Base-by-base conservation (phyloP, 108 stramenopile genomes). In the Nitzschia palea region DNA sequence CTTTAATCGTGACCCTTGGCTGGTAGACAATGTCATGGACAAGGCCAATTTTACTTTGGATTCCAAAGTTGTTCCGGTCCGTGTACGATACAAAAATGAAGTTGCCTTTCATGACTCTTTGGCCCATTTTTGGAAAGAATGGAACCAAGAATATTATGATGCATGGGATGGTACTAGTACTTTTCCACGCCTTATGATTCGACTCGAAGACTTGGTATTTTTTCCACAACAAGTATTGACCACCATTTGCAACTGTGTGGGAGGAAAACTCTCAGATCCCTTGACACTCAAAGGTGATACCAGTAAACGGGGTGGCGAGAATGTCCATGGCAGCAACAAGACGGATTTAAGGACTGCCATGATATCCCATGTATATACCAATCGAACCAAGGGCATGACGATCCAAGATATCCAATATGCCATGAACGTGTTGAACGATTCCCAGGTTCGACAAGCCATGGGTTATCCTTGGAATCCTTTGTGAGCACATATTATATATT, bases 141-240 rank as follows among this genome's bases (percentile, higher is more conserved):
- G 88, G 89, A 86, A 92, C 68, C 36, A 48, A 26, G 89, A 87
- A 31, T 90, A 82, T 68, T 67, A 60, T n/a, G 72, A 79, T n/a
- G 87, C 80, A 1, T 63, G 65, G 4, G 28, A 40, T 18, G 35
- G 22, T 31, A 56, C 32, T 0, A 4, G 12, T 0, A 34, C 4
- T 1, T 88, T 86, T 60, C 92, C 92, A 23, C 73, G 86, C 15
- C 23, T 89, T 37, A 84, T 90, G 65, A 65, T 90, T 5, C 84
- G 93, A 15, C 84, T 82, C 40, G 89, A 89, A 71, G 87, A 87
- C 59, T 75, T 91, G 50, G 52, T 87, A 35, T 91, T 78, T 55
- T 37, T 33, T 32, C 65, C 65, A 2, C 52, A 54, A 42, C 10
- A 42, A 29, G 34, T 48, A 0, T 40, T 66, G 23, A n/a, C 32